These are phyloP conservation scores for Cyclaneusma minus DNA, from an alignment of 2,329 filamentous ascomycete species.

Conservation along the genomic window DNA sequence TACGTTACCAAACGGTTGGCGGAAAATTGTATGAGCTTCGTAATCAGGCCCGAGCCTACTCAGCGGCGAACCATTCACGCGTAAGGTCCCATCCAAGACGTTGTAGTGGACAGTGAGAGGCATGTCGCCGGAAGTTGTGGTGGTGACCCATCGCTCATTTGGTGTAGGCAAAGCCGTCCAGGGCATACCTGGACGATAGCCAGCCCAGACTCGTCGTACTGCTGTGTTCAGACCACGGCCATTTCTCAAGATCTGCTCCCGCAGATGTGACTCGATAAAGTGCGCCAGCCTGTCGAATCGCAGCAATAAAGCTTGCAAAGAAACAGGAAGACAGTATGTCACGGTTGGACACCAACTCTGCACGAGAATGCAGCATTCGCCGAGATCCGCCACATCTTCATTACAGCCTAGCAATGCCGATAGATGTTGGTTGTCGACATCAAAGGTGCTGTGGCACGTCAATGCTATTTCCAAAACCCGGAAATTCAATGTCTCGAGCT, in stretches of 20 bases:
- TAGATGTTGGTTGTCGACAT: conserved; percentile 22
- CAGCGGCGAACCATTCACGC: conserved; percentile 34
- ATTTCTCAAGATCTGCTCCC: conserved; percentile 8
- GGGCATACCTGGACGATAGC: conserved; percentile 10
- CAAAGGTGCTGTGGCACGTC: conserved; percentile 27
- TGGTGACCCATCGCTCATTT: conserved; percentile 20
- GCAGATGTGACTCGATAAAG: conserved; percentile 8
- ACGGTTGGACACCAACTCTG: conserved; percentile 17
- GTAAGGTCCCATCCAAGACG: conserved; percentile 31
- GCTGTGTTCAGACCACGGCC: conserved; percentile 11
- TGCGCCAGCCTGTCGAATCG: conserved; percentile 6
- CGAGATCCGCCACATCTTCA: conserved; percentile 17
- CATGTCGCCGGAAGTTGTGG: conserved; percentile 6
- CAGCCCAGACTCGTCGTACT: conserved; percentile 14
- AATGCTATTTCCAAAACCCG: conserved; percentile 24
- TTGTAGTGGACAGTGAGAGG: conserved; percentile 27
- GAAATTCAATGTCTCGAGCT: conserved; percentile 17
- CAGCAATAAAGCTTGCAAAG: conserved; percentile 2
- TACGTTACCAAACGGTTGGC: conserved; percentile 24
- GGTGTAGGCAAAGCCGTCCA: conserved; percentile 14
- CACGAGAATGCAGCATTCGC: conserved; percentile 23
- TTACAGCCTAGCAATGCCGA: conserved; percentile 12
- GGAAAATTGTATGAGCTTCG: conserved; percentile 23
- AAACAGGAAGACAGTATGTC: conserved; percentile 4
- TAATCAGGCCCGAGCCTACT: conserved; percentile 30